Evolutionary conservation across 1,284 basidiomycete species (phyloP), one percentile per base, ranked within the genome.

Genomic region (Heterobasidion parviporum): DNA sequence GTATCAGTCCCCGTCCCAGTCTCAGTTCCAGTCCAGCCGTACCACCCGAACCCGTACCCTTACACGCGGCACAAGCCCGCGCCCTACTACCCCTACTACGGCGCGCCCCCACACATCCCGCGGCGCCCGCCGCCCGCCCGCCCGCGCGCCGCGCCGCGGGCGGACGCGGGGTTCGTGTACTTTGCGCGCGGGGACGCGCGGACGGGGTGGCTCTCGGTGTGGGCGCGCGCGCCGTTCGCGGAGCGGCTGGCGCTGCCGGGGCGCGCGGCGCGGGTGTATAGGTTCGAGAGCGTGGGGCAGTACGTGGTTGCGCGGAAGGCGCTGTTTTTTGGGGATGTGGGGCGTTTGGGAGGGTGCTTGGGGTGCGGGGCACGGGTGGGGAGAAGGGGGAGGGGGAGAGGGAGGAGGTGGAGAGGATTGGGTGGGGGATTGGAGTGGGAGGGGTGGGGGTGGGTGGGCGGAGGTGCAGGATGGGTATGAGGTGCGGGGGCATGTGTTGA

Each of bases 271-370:
- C 62, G 65, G 4, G 64, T 70, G 3, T 52, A 60, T 34, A 62
- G 57, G 3, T 82, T 82, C 63, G 67, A 66, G 8, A 77, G 78
- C 4, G 74, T 79, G 2, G 82, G 83, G 65, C 81, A 83, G 60
- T 83, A 79, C 73, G 84, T 85, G 82, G 83, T 85, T 82, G 72
- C 78, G 48, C 75, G 77, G 59, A 84, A 83, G 64, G 80, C 81
- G 4, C 62, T 81, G 3, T 61, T 84, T 7, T 83, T 85, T 65
- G 63, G 64, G 1, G 79, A 82, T 59, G 55, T 59, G 16, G 26
- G 4, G 32, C 15, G 3, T 41, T 41, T 41, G 38, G 38, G 38
- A 41, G 10, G 38, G n/a, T 41, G 12, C 10, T 41, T 10, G n/a
- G 10, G 38, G n/a, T 41, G 12, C 10, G 10, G 38, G n/a, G n/a